These are phyloP conservation scores for Pseudoturritis turrita DNA, from an alignment of 345 rosid species.

Conservation along the genomic window DNA sequence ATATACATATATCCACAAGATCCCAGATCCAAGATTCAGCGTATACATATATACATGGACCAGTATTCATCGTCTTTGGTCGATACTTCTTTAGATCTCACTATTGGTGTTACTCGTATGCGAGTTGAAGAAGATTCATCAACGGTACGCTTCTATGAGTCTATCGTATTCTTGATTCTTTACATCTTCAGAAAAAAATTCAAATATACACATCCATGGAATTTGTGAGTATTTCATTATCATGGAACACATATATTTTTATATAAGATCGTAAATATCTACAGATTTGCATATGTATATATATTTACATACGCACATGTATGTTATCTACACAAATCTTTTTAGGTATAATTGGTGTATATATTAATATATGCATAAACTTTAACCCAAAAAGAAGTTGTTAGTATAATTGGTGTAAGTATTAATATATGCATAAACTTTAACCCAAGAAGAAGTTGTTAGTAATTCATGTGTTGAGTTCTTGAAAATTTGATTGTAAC, in stretches of 20 bases:
- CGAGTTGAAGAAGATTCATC: constrained; percentile 35
- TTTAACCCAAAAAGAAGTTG: background rate
- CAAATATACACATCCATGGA: background rate
- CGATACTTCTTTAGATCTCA: constrained; percentile 60
- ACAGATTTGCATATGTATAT: constrained; percentile 20
- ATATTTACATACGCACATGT: background rate
- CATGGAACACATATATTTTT: constrained; percentile 15
- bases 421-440: background rate
- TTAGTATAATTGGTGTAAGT: background rate
- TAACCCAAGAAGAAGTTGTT: background rate
- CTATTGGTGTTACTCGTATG: constrained; percentile 34
- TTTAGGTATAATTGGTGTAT: background rate
- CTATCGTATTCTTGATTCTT: background rate
- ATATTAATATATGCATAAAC: background rate
- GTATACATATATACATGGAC: constrained; percentile 37
- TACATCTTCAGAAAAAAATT: constrained; percentile 18
- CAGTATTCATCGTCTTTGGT: constrained; percentile 38
- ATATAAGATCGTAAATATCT: background rate
- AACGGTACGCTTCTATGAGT: constrained; percentile 35
- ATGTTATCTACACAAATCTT: background rate
- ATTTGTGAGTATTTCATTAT: constrained; percentile 23
- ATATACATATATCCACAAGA: constrained; percentile 13
- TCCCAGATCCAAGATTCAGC: constrained; percentile 11
- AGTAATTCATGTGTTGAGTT: background rate
- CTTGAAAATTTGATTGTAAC: background rate